These are phyloP conservation scores for Periconia sp. DNA, from an alignment of 2,329 filamentous ascomycete species.

Conservation along the genomic window DNA sequence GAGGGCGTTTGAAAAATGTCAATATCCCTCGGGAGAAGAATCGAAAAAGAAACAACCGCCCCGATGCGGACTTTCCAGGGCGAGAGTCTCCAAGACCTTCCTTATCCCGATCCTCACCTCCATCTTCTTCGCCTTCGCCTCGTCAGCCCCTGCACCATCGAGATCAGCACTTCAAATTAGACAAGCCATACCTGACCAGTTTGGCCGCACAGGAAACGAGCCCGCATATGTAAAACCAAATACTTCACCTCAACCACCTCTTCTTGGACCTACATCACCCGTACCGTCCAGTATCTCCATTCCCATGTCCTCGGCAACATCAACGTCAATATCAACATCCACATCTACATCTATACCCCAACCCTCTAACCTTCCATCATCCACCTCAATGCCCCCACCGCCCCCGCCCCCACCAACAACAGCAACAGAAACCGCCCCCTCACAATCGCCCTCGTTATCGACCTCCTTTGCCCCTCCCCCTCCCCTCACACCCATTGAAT, in stretches of 20 bases:
- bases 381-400: neutral
- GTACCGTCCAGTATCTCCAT: neutral
- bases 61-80: too few species aligned
- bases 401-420: neutral
- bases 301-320: neutral
- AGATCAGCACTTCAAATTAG: slow-evolving; percentile 3
- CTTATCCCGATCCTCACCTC: slow-evolving; percentile 7
- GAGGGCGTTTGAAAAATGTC: too few species aligned
- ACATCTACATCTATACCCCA: neutral
- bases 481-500: neutral
- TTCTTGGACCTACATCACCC: neutral
- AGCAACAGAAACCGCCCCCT: slow-evolving; percentile 1
- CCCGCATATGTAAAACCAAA: slow-evolving; percentile 9
- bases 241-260: slow-evolving; percentile 6
- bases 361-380: neutral
- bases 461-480: neutral
- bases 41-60: too few species aligned
- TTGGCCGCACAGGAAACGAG: slow-evolving; percentile 23
- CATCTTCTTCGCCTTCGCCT: slow-evolving; percentile 6
- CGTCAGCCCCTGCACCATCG: slow-evolving; percentile 1
- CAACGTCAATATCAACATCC: neutral
- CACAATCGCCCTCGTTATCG: neutral
- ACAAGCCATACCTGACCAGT: slow-evolving; percentile 26
- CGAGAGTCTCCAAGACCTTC: neutral
- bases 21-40: too few species aligned